These are phyloP conservation scores for Zostera marina DNA, from an alignment of 116 monocot genomes.

Conservation along the genomic window DNA sequence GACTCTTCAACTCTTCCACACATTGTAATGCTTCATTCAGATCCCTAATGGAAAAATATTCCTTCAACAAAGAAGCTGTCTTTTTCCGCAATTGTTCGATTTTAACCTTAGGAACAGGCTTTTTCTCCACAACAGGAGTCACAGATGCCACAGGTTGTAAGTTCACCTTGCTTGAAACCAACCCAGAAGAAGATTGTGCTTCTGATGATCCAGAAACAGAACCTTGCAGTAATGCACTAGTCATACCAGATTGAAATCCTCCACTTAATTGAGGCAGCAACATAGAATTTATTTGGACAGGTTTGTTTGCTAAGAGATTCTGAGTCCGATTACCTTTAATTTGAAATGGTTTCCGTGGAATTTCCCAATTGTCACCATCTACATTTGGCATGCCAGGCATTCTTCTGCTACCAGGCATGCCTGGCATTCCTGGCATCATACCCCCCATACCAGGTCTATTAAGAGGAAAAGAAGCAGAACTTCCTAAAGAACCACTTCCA, in stretches of 20 bases:
- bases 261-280: constrained; percentile 56
- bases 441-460: constrained; percentile 59
- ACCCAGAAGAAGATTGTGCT: constrained; percentile 9
- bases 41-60: constrained; percentile 56
- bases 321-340: constrained; percentile 24
- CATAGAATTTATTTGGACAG: constrained; percentile 24
- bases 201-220: constrained; percentile 12
- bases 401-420: constrained; percentile 38
- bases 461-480: constrained; percentile 29
- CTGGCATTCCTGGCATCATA: constrained; percentile 83
- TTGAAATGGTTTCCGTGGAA: constrained; percentile 54
- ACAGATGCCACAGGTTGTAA: constrained; percentile 4
- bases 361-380: constrained; percentile 76
- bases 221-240: constrained; percentile 40
- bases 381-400: constrained; percentile 81
- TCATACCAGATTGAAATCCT: constrained; percentile 28
- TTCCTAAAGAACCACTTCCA: constrained; percentile 18
- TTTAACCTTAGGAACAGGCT: constrained; percentile 5
- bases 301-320: constrained; percentile 10
- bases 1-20: constrained; percentile 65
- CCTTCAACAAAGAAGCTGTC: constrained; percentile 51
- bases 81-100: constrained; percentile 31
- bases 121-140: constrained; percentile 9
- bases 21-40: constrained; percentile 70
- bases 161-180: constrained; percentile 5